Base-by-base conservation (phyloP, 305 asterid species). In the Solanum hybrid region DNA sequence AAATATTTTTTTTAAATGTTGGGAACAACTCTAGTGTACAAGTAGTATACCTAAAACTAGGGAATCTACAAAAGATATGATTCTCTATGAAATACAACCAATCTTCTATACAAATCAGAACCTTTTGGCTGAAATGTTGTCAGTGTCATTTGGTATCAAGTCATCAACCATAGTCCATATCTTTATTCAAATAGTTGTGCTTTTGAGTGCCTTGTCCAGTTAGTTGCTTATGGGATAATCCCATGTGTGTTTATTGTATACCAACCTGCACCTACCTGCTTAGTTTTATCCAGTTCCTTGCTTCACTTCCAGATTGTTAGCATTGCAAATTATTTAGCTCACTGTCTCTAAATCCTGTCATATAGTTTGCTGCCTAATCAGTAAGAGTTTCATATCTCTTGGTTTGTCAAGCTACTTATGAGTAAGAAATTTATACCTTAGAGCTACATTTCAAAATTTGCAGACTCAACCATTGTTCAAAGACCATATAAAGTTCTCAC, bases 401-500 rank as follows among this genome's bases (percentile, higher is more conserved):
- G 28, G 73, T 22, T 61, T 61, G 73, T 61, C 28, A 61, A 61
- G 73, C 73, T 20, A 61, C 73, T 61, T 61, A 61, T 20, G 28
- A 5, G 28, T 61, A 22, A 61, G 73, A 61, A 61, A 22, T 8
- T 61, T 61, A 61, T 22, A 61, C 73, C 73, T 61, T 22, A 61
- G 73, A 61, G 73, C 73, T 22, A 22, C 5, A 61, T 61, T 61
- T 61, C 31, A 46, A 46, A 42, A 37, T 74, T 88, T 93, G 93
- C 93, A 96, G 97, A 94, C 98, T 71, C 96, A 95, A 7, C 98
- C 98, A 26, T 92, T 96, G 91, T 94, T 96, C 86, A 95, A 94
- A 94, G 97, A 96, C 90, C 96, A 94, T 84, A 92, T 96, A 89
- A 95, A 94, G 92, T 96, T 95, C 93, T 93, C 95, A 5, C 96